Evolutionary conservation across 257 asterid genomes (phyloP), one percentile per base, ranked within the genome.

Genomic region (Anisodus acutangulus): DNA sequence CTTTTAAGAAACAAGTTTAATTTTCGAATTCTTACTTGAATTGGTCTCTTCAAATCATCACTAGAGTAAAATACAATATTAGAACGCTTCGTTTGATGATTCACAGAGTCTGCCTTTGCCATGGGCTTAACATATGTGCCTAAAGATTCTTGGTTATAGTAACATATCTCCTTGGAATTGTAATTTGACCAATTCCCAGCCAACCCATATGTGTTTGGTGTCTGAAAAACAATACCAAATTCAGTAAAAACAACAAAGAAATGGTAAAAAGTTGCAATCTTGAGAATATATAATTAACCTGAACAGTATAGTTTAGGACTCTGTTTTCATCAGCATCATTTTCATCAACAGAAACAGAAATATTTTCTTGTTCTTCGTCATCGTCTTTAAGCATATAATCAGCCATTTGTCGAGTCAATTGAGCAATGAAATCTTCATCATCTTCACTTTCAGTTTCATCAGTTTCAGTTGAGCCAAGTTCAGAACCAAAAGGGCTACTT

Each of bases 351-450:
- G 76, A 3, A 19, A 31, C 35, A 31, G 35, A 31, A 31, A 26
- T 31, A 9, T 37, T 80, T 9, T 66, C 82, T 6, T 41, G 54
- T 0, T 59, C 84, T 1, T 87, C 92, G 0, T 94, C 93, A 3
- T 93, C 94, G 8, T 91, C 98, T 39, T 82, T 87, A 10, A 92
- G 97, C 97, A 93, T 93, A 78, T 88, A 89, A 91, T 95, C 95
- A 3, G 98, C 92, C 98, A 95, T 91, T 90, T 90, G 94, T 9
- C 98, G 97, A 87, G 91, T 91, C 91, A 95, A 90, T 87, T 95
- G 97, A 5, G 91, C 89, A 6, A 89, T 85, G 89, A 89, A 92
- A 83, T 91, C 98, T 12, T 86, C 92, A 2, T 90, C 98, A 7
- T 92, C 97, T 5, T 91, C 93, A 74, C 90, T 90, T 41, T 92